Conservation (phyloP, 2,329 filamentous ascomycete species). For the Xylaria sp. region DNA sequence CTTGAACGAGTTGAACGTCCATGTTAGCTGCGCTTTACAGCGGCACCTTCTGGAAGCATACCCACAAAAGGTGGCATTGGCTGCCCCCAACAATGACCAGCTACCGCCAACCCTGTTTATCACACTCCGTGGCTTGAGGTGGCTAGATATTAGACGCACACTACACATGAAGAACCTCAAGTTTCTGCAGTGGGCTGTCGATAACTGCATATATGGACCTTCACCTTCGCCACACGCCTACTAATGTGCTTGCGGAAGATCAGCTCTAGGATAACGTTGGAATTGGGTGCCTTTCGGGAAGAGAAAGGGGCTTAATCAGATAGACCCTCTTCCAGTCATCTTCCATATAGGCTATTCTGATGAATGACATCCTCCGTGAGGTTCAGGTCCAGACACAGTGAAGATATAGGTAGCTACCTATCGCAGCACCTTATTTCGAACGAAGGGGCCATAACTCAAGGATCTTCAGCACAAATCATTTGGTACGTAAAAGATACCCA, state of each 20-base stretch:
- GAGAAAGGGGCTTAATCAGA: not conserved
- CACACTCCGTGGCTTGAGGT: constrained; percentile 9
- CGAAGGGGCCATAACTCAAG: not conserved
- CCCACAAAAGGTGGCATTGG: constrained; percentile 33
- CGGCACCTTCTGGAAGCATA: constrained; percentile 37
- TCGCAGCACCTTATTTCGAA: not conserved
- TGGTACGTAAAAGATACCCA: too few species aligned
- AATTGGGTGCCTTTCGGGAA: not conserved
- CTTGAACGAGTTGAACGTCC: constrained; percentile 37
- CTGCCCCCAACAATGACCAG: constrained; percentile 8
- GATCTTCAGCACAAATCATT: too few species aligned
- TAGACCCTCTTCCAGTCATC: not conserved
- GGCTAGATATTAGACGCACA: constrained; percentile 24
- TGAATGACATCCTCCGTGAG: not conserved
- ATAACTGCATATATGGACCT: constrained; percentile 24
- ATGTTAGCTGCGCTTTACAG: constrained; percentile 40
- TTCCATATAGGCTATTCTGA: not conserved
- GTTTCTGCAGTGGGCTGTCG: constrained; percentile 23
- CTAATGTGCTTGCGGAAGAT: not conserved
- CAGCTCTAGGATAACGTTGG: too few species aligned
- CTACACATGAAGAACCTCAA: constrained; percentile 25
- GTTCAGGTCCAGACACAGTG: not conserved
- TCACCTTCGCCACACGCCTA: not conserved
- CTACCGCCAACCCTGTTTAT: constrained; percentile 26
- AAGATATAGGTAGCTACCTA: not conserved